phyloP scores from a whole-genome alignment of 306 rosid species.

The Fragaria vesca region DNA sequence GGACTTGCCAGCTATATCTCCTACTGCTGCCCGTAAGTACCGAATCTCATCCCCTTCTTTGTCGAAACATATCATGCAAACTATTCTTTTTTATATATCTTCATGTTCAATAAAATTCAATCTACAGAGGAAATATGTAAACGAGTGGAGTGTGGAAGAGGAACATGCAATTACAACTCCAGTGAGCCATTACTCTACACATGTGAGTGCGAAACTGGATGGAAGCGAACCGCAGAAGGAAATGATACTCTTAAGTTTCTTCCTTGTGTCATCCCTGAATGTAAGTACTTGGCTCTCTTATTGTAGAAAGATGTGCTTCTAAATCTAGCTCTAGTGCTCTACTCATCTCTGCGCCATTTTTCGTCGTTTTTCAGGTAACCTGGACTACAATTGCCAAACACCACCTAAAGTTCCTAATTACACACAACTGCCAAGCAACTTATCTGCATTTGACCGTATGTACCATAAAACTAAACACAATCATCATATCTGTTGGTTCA shows the following conservation, averaged over 20 bases:
- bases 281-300: conserved; percentile 29
- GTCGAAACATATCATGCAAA: background rate
- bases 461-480: background rate
- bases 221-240: conserved; percentile 50
- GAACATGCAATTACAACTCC: conserved; percentile 39
- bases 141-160: conserved; percentile 70
- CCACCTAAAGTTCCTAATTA: conserved; percentile 51
- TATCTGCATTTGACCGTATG: conserved; percentile 66
- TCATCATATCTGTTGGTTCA: background rate
- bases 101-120: background rate
- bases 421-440: conserved; percentile 42
- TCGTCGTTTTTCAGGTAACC: conserved; percentile 44
- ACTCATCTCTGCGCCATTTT: background rate
- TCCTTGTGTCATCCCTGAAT: conserved; percentile 88
- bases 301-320: background rate
- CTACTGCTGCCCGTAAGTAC: conserved; percentile 27
- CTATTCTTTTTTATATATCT: background rate
- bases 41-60: background rate
- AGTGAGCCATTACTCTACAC: conserved; percentile 38
- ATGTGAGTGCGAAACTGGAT: conserved; percentile 65
- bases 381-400: conserved; percentile 71
- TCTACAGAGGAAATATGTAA: conserved; percentile 57
- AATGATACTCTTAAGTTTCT: conserved; percentile 48
- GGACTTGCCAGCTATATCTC: conserved; percentile 11
- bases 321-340: background rate